phyloP scores from a whole-genome alignment of 2,329 filamentous ascomycete genomes.

The Aaosphaeria pasadenensis region DNA sequence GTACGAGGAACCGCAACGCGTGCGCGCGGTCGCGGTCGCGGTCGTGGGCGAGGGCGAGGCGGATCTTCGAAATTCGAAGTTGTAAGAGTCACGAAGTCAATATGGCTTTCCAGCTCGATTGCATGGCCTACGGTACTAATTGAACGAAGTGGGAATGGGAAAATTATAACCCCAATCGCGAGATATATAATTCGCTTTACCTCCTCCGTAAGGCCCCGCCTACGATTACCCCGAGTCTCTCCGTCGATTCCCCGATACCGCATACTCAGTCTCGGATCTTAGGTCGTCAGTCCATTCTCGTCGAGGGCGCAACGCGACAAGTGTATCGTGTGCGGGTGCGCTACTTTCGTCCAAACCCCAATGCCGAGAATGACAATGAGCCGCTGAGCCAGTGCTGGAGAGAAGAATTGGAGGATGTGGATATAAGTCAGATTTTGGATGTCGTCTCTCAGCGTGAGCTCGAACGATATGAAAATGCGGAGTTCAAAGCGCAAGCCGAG shows the following conservation, averaged over 20 bases:
- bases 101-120: not conserved
- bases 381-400: not conserved
- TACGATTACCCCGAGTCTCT: slow-evolving; percentile 19
- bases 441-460: slow-evolving; percentile 28
- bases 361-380: slow-evolving; percentile 1
- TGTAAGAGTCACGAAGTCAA: not conserved
- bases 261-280: slow-evolving; percentile 26
- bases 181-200: slow-evolving; percentile 28
- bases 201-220: slow-evolving; percentile 25
- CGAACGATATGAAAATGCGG: slow-evolving; percentile 31
- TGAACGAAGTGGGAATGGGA: slow-evolving; percentile 27
- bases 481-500: slow-evolving; percentile 25
- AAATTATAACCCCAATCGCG: slow-evolving; percentile 21
- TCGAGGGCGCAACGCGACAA: not conserved
- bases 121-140: not conserved
- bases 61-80: not conserved
- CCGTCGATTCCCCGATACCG: slow-evolving; percentile 24
- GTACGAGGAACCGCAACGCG: no score
- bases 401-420: slow-evolving; percentile 17
- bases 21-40: slow-evolving; percentile 10
- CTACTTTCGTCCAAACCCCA: not conserved
- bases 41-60: slow-evolving; percentile 9
- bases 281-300: slow-evolving; percentile 13
- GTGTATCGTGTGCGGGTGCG: not conserved
- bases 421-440: slow-evolving; percentile 25